Percentiles rank a stretch among this genome's conserved stretches.
Evolutionary conservation across 2,329 filamentous ascomycete genomes (phyloP).

Genomic region (Dryadomyces quercivorus): DNA sequence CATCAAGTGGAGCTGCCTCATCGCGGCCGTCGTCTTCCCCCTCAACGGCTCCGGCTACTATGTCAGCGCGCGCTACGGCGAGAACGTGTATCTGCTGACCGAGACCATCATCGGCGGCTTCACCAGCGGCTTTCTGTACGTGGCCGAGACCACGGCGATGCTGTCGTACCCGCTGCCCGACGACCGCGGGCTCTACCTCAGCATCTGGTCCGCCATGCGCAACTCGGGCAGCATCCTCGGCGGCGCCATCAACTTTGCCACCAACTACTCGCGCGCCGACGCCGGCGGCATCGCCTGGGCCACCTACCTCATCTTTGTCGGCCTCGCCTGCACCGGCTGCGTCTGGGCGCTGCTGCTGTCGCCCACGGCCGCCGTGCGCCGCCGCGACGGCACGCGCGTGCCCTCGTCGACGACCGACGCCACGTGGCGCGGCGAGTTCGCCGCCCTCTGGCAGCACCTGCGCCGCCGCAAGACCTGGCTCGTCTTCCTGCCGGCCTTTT

Average conservation of each 20-base stretch:
- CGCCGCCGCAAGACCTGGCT: constrained; percentile 2
- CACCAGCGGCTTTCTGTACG: constrained; percentile 2
- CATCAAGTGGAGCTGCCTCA: constrained; percentile 3
- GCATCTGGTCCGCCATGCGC: background rate
- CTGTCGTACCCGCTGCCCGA: background rate
- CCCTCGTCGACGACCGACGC: background rate
- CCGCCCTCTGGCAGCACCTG: background rate
- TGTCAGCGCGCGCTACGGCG: background rate
- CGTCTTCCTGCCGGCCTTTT: constrained; percentile 1
- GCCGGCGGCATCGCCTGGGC: background rate
- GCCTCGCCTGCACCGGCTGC: background rate
- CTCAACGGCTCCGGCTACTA: background rate
- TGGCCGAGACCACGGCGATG: constrained; percentile 1
- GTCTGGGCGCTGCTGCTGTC: background rate
- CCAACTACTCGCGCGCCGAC: background rate
- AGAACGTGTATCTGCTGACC: background rate
- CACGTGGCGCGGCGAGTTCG: background rate
- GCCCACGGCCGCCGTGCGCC: background rate
- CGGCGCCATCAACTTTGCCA: constrained; percentile 1
- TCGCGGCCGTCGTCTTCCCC: background rate
- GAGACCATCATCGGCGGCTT: constrained; percentile 1
- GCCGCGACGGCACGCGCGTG: background rate
- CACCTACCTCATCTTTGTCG: constrained; percentile 1
- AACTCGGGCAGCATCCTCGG: constrained; percentile 2
- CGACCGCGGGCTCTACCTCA: background rate